Evolutionary conservation across 2,329 filamentous ascomycete genomes (phyloP).

Genomic region (Periglandula ipomoeae): DNA sequence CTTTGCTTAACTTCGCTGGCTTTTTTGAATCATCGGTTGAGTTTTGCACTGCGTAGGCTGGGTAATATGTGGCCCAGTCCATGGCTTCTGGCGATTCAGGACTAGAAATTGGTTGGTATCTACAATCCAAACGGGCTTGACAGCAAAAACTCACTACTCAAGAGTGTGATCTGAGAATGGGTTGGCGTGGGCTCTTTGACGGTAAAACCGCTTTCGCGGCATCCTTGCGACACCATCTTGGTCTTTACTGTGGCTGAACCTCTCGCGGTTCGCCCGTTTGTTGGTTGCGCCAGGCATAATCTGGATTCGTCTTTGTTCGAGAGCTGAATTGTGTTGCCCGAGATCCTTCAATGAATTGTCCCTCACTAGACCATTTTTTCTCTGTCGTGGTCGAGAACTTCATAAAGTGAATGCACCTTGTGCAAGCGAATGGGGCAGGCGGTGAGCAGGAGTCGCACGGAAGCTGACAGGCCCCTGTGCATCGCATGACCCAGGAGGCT

Average conservation of each 20-base stretch:
- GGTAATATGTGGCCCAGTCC: conserved; percentile 85
- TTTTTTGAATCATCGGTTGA: conserved; percentile 18
- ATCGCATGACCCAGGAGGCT: background rate
- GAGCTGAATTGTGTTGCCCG: background rate
- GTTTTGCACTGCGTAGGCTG: conserved; percentile 51
- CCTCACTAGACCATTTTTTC: background rate
- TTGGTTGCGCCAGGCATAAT: conserved; percentile 26
- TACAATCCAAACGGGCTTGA: conserved; percentile 5
- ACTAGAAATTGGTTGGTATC: conserved; percentile 34
- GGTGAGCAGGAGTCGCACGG: conserved; percentile 4
- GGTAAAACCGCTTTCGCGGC: conserved; percentile 92
- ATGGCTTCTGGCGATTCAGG: conserved; percentile 71
- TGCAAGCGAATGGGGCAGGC: conserved; percentile 9
- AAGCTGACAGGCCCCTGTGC: background rate
- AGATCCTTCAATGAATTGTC: background rate
- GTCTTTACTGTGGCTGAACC: conserved; percentile 48
- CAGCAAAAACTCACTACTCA: conserved; percentile 56
- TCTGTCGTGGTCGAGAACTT: background rate
- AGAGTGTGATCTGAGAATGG: conserved; percentile 92
- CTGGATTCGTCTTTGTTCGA: background rate
- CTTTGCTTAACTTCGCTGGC: conserved; percentile 34
- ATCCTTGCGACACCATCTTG: conserved; percentile 50
- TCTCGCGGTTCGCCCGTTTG: conserved; percentile 57
- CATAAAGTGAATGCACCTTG: background rate
- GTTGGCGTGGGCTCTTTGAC: conserved; percentile 94